Evolutionary conservation across 371 early-diverging fungal species (phyloP).

Genomic region (Apophysomyces elegans): DNA sequence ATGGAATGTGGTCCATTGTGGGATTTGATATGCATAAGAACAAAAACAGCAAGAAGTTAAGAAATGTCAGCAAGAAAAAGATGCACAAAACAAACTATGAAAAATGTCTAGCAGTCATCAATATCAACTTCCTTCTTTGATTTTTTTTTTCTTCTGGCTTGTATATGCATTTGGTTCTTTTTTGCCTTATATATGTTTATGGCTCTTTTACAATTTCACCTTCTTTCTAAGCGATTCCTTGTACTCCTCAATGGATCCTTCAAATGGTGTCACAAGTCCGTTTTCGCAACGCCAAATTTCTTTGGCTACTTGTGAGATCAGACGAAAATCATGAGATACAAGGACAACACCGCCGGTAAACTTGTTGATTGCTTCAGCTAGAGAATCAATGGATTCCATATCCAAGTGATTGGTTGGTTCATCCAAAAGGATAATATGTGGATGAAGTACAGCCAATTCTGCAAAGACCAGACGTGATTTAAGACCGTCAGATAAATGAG

Average conservation of each 20-base stretch:
- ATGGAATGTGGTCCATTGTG: slow-evolving; percentile 1
- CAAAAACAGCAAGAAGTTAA: neutral
- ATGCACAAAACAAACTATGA: neutral
- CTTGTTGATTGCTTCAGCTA: slow-evolving; percentile 94
- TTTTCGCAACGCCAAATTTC: slow-evolving; percentile 97
- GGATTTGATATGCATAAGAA: neutral
- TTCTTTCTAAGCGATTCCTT: slow-evolving; percentile 86
- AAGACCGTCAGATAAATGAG: slow-evolving; percentile 92
- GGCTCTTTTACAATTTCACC: slow-evolving; percentile 58
- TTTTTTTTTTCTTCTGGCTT: neutral
- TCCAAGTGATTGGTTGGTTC: slow-evolving; percentile 97
- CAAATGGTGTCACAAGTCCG: slow-evolving; percentile 73
- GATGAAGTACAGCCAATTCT: slow-evolving; percentile 86
- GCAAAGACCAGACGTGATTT: slow-evolving; percentile 96
- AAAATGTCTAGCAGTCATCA: neutral
- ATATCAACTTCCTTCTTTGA: neutral
- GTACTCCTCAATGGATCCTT: slow-evolving; percentile 87
- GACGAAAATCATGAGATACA: slow-evolving; percentile 99
- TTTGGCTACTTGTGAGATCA: slow-evolving; percentile 94
- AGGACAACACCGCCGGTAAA: slow-evolving; percentile 98
- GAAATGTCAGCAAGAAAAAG: neutral
- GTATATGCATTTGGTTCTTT: neutral
- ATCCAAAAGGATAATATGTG: slow-evolving; percentile 97
- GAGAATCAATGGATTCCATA: slow-evolving; percentile 96
- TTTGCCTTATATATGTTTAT: too few relatives aligned